These are phyloP conservation scores for Dothideomycetes sp. DNA, from an alignment of 2,329 filamentous ascomycete species.

Conservation along the genomic window DNA sequence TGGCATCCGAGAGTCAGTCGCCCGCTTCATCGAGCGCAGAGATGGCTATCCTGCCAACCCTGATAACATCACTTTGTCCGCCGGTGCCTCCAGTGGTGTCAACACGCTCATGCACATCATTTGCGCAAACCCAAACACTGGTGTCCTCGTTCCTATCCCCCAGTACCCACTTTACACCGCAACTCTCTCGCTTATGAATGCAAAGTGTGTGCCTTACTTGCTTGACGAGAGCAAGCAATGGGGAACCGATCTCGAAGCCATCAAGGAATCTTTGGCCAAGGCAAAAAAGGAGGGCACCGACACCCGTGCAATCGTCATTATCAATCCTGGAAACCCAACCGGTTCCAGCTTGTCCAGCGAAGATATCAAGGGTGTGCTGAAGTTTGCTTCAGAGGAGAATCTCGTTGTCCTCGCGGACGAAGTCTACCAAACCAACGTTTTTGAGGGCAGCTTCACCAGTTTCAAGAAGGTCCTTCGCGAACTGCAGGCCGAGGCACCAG, in stretches of 20 bases:
- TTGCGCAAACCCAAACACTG: conserved; percentile 63
- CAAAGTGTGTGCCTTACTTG: conserved; percentile 83
- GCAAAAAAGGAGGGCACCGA: conserved; percentile 70
- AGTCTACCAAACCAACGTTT: conserved; percentile 99
- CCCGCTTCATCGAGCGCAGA: conserved; percentile 78
- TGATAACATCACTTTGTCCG: conserved; percentile 78
- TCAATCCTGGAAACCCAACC: conserved; percentile 97
- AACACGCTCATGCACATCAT: conserved; percentile 88
- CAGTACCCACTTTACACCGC: conserved; percentile 98
- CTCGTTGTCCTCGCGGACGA: conserved; percentile 91
- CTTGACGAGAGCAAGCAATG: conserved; percentile 78
- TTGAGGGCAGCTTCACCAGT: conserved; percentile 83
- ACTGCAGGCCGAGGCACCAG: conserved; percentile 60
- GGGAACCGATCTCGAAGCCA: conserved; percentile 76
- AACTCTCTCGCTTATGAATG: conserved; percentile 74
- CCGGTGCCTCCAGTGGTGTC: conserved; percentile 85
- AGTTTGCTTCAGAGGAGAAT: conserved; percentile 74
- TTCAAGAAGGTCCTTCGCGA: conserved; percentile 84
- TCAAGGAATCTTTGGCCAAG: conserved; percentile 61
- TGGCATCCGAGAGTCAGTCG: conserved; percentile 78
- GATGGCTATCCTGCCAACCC: conserved; percentile 80
- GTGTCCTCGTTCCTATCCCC: conserved; percentile 87
- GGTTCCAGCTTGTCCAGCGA: conserved; percentile 70
- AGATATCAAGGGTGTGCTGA: conserved; percentile 75
- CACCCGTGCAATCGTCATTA: conserved; percentile 86